Percentiles rank a stretch among this genome's conserved stretches.
These are phyloP conservation scores for Pyricularia pennisetigena DNA, from an alignment of 2,329 filamentous ascomycete genomes.

Conservation along the genomic window DNA sequence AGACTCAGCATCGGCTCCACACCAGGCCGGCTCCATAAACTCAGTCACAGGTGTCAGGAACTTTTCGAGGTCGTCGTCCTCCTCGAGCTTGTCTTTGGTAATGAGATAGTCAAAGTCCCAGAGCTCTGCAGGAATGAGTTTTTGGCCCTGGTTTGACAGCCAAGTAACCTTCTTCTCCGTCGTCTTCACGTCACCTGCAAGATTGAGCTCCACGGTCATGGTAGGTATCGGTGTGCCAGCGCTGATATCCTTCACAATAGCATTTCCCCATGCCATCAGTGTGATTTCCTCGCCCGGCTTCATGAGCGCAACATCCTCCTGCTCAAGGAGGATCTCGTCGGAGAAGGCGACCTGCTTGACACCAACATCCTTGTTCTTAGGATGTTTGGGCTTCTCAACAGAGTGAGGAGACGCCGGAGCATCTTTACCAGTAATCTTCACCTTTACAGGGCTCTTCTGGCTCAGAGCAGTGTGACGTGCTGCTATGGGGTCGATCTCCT, in stretches of 20 bases:
- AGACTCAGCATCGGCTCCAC: conserved; percentile 69
- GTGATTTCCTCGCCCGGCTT: conserved; percentile 84
- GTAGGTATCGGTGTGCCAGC: conserved; percentile 50
- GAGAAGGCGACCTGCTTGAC: conserved; percentile 79
- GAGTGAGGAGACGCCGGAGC: conserved; percentile 51
- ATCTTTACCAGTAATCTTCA: conserved; percentile 58
- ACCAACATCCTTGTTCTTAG: conserved; percentile 79
- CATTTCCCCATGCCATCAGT: conserved; percentile 94
- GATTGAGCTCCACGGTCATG: conserved; percentile 77
- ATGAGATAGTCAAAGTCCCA: conserved; percentile 95
- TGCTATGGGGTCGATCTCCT: conserved; percentile 69
- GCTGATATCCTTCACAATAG: conserved; percentile 61
- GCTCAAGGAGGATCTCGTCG: conserved; percentile 68
- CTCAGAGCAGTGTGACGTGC: conserved; percentile 66
- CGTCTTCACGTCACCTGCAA: conserved; percentile 87
- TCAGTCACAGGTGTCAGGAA: conserved; percentile 71
- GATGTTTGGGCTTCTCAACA: conserved; percentile 76
- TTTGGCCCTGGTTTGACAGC: conserved; percentile 67
- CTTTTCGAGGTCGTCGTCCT: conserved; percentile 78
- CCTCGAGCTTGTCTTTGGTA: conserved; percentile 87
- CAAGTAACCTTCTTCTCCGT: conserved; percentile 97
- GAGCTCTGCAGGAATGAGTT: conserved; percentile 71
- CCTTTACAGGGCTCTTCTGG: conserved; percentile 61
- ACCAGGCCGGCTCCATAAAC: conserved; percentile 62
- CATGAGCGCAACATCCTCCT: conserved; percentile 75